Base-by-base conservation (phyloP, 108 stramenopile species). In the Parietichytrium sp. region DNA sequence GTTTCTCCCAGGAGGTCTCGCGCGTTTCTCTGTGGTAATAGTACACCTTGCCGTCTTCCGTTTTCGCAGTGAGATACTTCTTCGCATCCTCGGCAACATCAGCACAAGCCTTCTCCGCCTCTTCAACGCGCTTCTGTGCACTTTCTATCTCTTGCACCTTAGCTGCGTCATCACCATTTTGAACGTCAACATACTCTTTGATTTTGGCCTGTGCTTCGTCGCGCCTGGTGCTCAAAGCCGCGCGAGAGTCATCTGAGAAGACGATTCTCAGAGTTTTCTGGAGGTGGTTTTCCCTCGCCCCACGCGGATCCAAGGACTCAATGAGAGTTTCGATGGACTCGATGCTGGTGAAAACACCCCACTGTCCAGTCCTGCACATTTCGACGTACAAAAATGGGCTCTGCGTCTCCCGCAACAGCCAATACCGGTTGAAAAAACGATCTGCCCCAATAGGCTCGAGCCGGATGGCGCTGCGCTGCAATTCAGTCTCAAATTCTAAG, bases 11-110 rank as follows among this genome's bases (percentile, higher is more conserved):
- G 42, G 61, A 45, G n/a, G 61, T 72, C 61, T 72, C 61, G 42
- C 61, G 61, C 13, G 61, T 72, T n/a, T 72, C 61, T n/a, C 13
- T 42, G 42, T 72, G 61, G 61, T 72, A 72, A 72, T 72, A 72
- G 61, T 72, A 72, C 42, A n/a, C 61, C 1, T 42, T 10, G 38
- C 61, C 61, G 2, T 72, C 61, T 27, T 72, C 61, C 8, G 61
- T 72, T 20, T 72, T n/a, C 38, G 45, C 61, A 2, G 10, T 72
- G 61, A 33, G 61, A 33, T 42, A 72, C 10, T 45, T 72, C 20
- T 72, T 72, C 33, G 61, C 61, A 13, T 36, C 25, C 20, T 72
- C 61, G 8, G 61, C 20, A 27, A 42, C 61, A 8, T 72, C 61
- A 6, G 33, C 61, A 8, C 36, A 42, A n/a, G 20, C 6, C 61